Percentiles rank a stretch among this genome's conserved stretches.
phyloP scores from a whole-genome alignment of 306 rosid species.

The Quillaja saponaria region DNA sequence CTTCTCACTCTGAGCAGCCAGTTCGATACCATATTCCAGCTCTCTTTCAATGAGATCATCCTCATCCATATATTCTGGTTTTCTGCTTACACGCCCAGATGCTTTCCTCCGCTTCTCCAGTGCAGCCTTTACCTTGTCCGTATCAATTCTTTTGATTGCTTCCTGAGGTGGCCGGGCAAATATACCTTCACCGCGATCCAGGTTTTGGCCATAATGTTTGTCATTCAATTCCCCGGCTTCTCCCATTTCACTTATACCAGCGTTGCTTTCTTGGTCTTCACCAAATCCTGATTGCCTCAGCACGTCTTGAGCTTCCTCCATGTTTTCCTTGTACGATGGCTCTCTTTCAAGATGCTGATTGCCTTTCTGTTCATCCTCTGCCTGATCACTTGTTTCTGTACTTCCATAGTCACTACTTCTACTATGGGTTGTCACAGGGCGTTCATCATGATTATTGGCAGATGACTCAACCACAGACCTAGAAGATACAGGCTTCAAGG shows the following conservation, averaged over 20 bases:
- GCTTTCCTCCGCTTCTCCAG: constrained; percentile 90
- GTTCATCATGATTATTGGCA: constrained; percentile 55
- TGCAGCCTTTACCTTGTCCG: constrained; percentile 88
- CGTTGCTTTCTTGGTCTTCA: constrained; percentile 57
- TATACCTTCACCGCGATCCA: constrained; percentile 53
- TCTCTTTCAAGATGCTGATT: constrained; percentile 46
- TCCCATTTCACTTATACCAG: constrained; percentile 53
- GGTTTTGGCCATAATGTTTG: constrained; percentile 54
- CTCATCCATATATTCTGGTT: constrained; percentile 78
- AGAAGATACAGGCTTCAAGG: constrained; percentile 58
- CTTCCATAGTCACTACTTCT: constrained; percentile 61
- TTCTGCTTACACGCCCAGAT: constrained; percentile 61
- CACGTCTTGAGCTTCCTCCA: constrained; percentile 45
- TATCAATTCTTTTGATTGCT: constrained; percentile 75
- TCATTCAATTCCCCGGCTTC: constrained; percentile 65
- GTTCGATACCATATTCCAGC: constrained; percentile 91
- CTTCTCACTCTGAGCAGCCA: constrained; percentile 73
- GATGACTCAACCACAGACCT: constrained; percentile 52
- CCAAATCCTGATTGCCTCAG: constrained; percentile 47
- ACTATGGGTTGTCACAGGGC: constrained; percentile 41
- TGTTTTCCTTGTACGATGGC: constrained; percentile 48
- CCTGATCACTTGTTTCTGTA: constrained; percentile 57
- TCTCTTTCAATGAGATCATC: constrained; percentile 97
- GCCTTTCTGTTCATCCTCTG: constrained; percentile 58
- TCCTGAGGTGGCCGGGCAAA: constrained; percentile 71